Conservation (phyloP, 2,329 filamentous ascomycete species). For the Fusarium metavorans region DNA sequence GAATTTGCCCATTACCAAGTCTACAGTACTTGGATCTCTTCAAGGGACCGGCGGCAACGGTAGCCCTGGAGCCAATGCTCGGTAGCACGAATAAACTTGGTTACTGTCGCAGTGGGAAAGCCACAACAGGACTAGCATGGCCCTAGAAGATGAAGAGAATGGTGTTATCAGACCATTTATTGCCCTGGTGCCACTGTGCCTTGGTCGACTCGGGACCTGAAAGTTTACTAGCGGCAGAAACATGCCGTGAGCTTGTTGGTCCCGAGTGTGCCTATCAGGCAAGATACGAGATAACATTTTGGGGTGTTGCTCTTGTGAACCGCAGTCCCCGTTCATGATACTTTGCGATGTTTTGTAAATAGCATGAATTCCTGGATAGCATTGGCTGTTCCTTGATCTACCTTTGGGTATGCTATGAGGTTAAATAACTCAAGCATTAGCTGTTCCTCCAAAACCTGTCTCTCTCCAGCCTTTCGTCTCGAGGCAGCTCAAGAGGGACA, state of each 20-base stretch:
- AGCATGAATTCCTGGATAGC: background rate
- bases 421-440: background rate
- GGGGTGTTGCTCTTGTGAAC: background rate
- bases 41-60: background rate
- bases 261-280: background rate
- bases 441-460: background rate
- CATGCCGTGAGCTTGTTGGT: background rate
- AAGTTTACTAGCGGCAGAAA: background rate
- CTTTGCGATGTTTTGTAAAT: background rate
- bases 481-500: background rate
- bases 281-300: background rate
- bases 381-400: too few relatives aligned
- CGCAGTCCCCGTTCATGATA: background rate
- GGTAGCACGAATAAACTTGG: background rate
- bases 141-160: slow-evolving; percentile 2
- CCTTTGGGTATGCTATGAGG: too few relatives aligned
- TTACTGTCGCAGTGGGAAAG: background rate
- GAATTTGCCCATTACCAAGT: background rate
- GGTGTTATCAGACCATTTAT: background rate
- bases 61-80: background rate
- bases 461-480: background rate
- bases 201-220: background rate
- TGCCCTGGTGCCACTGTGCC: background rate
- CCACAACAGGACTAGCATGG: background rate
- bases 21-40: background rate